These are phyloP conservation scores for Rhodotorula diobovata DNA, from an alignment of 768 basidiomycete species.

Conservation along the genomic window DNA sequence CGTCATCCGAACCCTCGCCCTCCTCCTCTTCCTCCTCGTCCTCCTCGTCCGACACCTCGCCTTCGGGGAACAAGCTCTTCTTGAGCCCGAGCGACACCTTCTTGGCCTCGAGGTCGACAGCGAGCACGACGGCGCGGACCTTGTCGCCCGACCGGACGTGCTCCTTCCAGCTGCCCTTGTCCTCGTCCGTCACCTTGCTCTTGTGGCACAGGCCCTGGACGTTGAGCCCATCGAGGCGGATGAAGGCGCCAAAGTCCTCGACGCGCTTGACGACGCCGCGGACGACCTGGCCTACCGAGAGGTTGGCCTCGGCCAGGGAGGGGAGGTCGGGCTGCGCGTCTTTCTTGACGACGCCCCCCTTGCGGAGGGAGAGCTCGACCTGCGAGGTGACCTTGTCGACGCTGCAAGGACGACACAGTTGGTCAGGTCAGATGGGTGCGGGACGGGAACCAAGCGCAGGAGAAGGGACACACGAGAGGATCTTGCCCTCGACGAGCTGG, in stretches of 20 bases:
- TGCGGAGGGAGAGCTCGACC: conserved; percentile 83
- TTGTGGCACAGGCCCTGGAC: conserved; percentile 90
- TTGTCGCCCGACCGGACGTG: conserved; percentile 81
- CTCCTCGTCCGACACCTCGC: conserved; percentile 39
- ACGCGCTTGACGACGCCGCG: conserved; percentile 71
- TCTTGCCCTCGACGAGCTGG: conserved; percentile 80
- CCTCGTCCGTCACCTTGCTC: conserved; percentile 86
- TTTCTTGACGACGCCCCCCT: conserved; percentile 44
- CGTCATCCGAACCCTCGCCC: conserved; percentile 25
- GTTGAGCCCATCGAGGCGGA: conserved; percentile 77
- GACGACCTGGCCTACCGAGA: conserved; percentile 74
- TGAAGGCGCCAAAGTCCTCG: conserved; percentile 87
- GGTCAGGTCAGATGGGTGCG: too few species aligned
- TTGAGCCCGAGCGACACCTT: conserved; percentile 79
- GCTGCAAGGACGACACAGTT: conserved; percentile 50
- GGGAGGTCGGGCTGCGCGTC: conserved; percentile 37
- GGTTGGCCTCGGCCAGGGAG: conserved; percentile 49
- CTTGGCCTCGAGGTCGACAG: conserved; percentile 68
- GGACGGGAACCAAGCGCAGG: not conserved
- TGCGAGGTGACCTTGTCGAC: conserved; percentile 67
- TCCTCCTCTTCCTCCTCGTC: conserved; percentile 40
- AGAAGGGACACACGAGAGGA: conserved; percentile 59
- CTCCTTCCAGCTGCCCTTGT: conserved; percentile 68
- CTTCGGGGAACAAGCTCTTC: conserved; percentile 59
- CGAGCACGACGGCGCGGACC: conserved; percentile 71